Evolutionary conservation across 2,329 filamentous ascomycete genomes (phyloP), one percentile per base, ranked within the genome.

Genomic region (Geosmithia putterillii): DNA sequence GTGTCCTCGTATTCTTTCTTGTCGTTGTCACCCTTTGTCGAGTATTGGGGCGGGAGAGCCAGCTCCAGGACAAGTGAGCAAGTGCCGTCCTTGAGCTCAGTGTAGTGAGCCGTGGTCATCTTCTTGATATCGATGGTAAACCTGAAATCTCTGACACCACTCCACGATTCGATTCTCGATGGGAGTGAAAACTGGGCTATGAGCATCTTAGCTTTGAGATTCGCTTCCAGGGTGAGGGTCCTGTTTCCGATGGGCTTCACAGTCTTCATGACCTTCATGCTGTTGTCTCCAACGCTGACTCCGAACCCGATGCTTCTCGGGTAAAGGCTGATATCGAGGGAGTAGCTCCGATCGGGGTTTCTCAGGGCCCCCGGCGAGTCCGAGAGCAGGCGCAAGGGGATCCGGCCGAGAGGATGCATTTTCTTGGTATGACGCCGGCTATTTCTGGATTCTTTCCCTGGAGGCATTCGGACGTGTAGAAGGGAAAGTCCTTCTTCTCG

Each of bases 221-320:
- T 55, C 1, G 63, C 42, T 39, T 58, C 55, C 10, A 66, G 32
- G 15, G 47, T 53, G 5, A 63, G 22, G 2, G 50, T 46, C 2
- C 44, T 28, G 9, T 18, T 18, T 9, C 28, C 19, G 7, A 44
- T 19, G 8, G 40, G 25, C 15, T 6, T 7, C 23, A 65, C 50
- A 3, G 65, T 70, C 42, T 71, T 71, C 69, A 85, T 74, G 8
- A 67, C 58, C 55, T 80, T 73, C 69, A 88, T 77, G 0, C 65
- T 64, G 3, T 60, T 63, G 4, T 73, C 68, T 1, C 68, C 60
- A 2, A 70, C 51, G 60, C 78, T 68, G 36, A 77, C 64, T 0
- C 85, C 83, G 50, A 88, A 82, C 17, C 77, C 70, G 2, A 88
- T 52, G 9, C 25, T 41, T 20, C n/a, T 21, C n/a, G 32, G 15